Conservation (phyloP, 2,329 filamentous ascomycete genomes). For the Neonectria sp. region DNA sequence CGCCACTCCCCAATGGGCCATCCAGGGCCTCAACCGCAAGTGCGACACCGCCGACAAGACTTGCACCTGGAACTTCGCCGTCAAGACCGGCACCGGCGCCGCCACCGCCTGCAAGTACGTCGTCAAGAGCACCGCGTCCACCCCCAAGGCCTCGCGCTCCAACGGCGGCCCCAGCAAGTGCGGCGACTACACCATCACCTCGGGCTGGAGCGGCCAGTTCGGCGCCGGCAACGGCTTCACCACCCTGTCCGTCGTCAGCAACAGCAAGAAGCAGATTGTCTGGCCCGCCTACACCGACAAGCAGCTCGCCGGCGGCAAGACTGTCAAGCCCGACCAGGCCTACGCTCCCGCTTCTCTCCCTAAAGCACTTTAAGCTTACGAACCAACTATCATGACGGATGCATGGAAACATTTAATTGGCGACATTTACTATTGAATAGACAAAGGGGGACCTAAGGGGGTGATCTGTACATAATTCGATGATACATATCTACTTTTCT, state of each 20-base stretch:
- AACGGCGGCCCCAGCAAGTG: conserved; percentile 59
- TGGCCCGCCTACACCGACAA: conserved; percentile 70
- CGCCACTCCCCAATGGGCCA: conserved; percentile 57
- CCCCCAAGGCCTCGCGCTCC: conserved; percentile 52
- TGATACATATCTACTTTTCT: conserved; percentile 1
- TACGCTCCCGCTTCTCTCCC: conserved; percentile 55
- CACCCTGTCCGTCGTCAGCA: conserved; percentile 65
- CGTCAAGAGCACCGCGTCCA: conserved; percentile 54
- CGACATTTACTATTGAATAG: background rate
- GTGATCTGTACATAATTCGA: conserved; percentile 13
- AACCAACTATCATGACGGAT: background rate
- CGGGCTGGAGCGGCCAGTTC: conserved; percentile 71
- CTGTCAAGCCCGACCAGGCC: conserved; percentile 65
- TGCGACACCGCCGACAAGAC: conserved; percentile 57
- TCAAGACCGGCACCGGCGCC: conserved; percentile 61
- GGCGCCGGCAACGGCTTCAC: conserved; percentile 68
- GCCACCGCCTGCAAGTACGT: conserved; percentile 45
- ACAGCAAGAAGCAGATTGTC: conserved; percentile 59
- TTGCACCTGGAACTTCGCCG: conserved; percentile 62
- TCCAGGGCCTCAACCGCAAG: conserved; percentile 56
- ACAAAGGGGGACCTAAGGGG: background rate
- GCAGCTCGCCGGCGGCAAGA: conserved; percentile 60
- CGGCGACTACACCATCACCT: conserved; percentile 66
- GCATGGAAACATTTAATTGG: background rate
- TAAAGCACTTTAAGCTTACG: conserved; percentile 20